These are phyloP conservation scores for Hydrangea macrophylla DNA, from an alignment of 148 eudicot species.

Conservation along the genomic window DNA sequence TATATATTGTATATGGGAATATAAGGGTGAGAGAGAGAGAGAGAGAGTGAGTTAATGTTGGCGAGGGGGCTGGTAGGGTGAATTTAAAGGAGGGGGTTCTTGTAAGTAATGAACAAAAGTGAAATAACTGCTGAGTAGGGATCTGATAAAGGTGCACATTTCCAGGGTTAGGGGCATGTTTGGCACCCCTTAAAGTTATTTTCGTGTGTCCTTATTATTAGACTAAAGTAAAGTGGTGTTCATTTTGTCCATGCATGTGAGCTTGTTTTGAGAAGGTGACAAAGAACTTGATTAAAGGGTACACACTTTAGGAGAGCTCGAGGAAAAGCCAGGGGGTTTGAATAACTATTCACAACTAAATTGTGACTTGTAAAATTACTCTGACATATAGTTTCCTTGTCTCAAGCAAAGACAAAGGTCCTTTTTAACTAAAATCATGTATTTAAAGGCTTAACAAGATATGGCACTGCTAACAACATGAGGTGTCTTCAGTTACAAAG, in stretches of 20 bases:
- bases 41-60: conserved; percentile 6
- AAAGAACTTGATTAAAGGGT: neutral
- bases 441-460: neutral
- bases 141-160: conserved; percentile 18
- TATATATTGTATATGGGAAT: neutral
- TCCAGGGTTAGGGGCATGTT: conserved; percentile 15
- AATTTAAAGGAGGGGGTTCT: conserved; percentile 9
- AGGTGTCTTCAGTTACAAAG: neutral
- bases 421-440: neutral
- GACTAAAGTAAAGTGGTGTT: conserved; percentile 6
- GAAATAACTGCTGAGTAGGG: neutral
- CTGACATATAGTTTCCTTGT: too few species aligned
- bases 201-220: conserved; percentile 2
- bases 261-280: conserved; percentile 2
- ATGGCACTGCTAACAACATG: neutral
- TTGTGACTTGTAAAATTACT: neutral
- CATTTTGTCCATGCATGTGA: neutral
- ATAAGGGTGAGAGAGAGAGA: conserved; percentile 7
- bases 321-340: neutral
- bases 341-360: neutral
- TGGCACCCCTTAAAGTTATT: conserved; percentile 12
- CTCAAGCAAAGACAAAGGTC: neutral
- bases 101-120: conserved; percentile 6
- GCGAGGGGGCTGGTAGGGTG: conserved; percentile 12
- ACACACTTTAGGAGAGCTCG: conserved; percentile 1